Base-by-base conservation (phyloP, 2,329 filamentous ascomycete genomes). In the Keithomyces neogunnii region DNA sequence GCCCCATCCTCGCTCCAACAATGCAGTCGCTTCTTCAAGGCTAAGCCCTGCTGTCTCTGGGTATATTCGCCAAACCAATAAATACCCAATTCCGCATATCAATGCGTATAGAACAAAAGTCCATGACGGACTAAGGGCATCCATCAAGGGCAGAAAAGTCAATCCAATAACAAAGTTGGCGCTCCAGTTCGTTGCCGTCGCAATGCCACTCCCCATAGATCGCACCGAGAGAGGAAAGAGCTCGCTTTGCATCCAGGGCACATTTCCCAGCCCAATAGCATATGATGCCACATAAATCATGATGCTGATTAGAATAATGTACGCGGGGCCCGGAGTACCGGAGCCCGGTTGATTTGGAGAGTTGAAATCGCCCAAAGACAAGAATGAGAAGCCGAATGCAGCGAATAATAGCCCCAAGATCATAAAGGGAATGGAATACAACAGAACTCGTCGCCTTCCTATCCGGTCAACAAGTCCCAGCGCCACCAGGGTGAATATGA, bases 171-270 rank as follows among this genome's bases (percentile, higher is more conserved):
- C 66, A 53, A 95, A 93, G 65, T 97, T 97, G 29, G 86, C 84
- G 3, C 78, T 80, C 92, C 92, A 97, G 62, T 82, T 96, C 5
- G 88, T 95, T 4, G 84, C 85, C 6, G 91, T 92, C 2, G 86
- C 80, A 4, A 89, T 66, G 0, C 84, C 84, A 52, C 84, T 88
- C 31, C 88, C 88, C 1, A 89, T 68, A 4, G 84, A 84, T 47
- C 88, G 82, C 45, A 90, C 86, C 32, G 77, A 76, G 46, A 91
- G 74, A 1, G 90, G 87, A 63, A 96, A 96, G 33, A 96, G 78
- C 70, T 97, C 92, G 59, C 85, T 89, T 70, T 96, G 91, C 77
- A 96, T 92, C 92, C 92, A 97, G 0, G 92, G 91, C 3, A 97
- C 89, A 60, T 90, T 95, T 7, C 92, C 92, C 2, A 97, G 76